Evolutionary conservation across 352 stramenopile genomes (phyloP), one percentile per base, ranked within the genome.

Genomic region (Discostella stelligera): DNA sequence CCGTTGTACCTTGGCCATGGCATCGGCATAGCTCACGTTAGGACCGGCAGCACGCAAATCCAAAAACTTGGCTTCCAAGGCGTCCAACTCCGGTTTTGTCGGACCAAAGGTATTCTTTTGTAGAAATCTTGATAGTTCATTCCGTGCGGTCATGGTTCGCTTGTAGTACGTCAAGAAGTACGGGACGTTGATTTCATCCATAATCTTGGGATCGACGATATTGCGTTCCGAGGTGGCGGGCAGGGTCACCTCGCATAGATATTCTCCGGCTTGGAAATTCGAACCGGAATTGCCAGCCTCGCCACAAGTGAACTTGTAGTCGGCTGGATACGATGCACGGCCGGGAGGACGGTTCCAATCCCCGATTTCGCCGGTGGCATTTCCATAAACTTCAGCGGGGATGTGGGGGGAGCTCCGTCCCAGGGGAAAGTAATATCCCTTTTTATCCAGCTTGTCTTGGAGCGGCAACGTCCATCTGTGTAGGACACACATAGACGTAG

Each of bases 91-190:
- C 1, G 44, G 6, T 10, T 41, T 13, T 0, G 73, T 85, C 0
- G 84, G 74, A 49, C 84, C 84, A 66, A 90, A 88, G 0, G 84
- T 87, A 44, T 74, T 86, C 64, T 83, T 79, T 58, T 89, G 72
- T 27, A 88, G 44, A 55, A 89, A 89, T 48, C 83, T 58, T 11
- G 78, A 74, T 49, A 87, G 60, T 52, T 83, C 73, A 46, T 80
- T 77, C 0, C 74, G 64, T 3, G 72, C 68, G 23, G 50, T 78
- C 25, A 78, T 58, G 9, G 7, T 39, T 0, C 73, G 39, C 37
- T 77, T n/a, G 46, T 84, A 87, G 46, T 83, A 87, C 0, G 80
- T 84, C 6, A 87, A 32, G 20, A 67, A 85, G 61, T 85, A 85
- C 0, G 78, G 72, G 9, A 69, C 41, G 44, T 71, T 37, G 16